Evolutionary conservation across 129 eudicot species (phyloP).

Genomic region (Solidago caesia): DNA sequence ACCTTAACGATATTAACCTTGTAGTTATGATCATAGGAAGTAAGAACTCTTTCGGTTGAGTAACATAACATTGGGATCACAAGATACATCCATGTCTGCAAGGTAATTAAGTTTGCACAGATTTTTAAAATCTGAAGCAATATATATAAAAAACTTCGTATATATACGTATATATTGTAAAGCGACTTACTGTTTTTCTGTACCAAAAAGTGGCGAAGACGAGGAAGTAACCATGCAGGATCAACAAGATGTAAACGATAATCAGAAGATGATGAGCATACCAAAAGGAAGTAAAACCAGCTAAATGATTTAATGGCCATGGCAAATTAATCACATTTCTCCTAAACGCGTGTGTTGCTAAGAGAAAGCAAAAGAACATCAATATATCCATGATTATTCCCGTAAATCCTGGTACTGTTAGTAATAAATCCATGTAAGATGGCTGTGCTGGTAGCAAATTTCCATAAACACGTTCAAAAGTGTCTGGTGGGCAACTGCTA

Average conservation of each 20-base stretch:
- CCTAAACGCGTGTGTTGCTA: conserved; percentile 86
- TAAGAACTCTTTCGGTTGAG: conserved; percentile 61
- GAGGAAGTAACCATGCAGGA: conserved; percentile 79
- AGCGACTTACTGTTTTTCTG: conserved; percentile 64
- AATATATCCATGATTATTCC: conserved; percentile 64
- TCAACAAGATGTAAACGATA: conserved; percentile 62
- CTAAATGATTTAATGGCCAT: conserved; percentile 57
- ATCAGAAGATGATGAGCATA: conserved; percentile 91
- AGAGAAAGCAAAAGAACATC: conserved; percentile 69
- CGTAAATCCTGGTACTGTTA: conserved; percentile 54
- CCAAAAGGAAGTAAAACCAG: conserved; percentile 98
- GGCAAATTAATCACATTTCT: conserved; percentile 80
- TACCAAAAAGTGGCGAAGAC: conserved; percentile 58
- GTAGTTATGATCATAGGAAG: conserved; percentile 50
- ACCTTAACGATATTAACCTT: conserved; percentile 73
- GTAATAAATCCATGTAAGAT: conserved; percentile 47
- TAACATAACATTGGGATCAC: conserved; percentile 62
- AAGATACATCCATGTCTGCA: conserved; percentile 98
- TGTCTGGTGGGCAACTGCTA: conserved; percentile 34
- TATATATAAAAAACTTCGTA: not conserved
- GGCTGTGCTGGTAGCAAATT: conserved; percentile 55
- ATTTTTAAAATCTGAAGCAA: not conserved
- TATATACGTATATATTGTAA: not conserved
- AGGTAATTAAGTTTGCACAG: not conserved
- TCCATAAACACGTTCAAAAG: conserved; percentile 51